phyloP scores from a whole-genome alignment of 1,284 basidiomycete species.

The Fomitopsis pinicola region DNA sequence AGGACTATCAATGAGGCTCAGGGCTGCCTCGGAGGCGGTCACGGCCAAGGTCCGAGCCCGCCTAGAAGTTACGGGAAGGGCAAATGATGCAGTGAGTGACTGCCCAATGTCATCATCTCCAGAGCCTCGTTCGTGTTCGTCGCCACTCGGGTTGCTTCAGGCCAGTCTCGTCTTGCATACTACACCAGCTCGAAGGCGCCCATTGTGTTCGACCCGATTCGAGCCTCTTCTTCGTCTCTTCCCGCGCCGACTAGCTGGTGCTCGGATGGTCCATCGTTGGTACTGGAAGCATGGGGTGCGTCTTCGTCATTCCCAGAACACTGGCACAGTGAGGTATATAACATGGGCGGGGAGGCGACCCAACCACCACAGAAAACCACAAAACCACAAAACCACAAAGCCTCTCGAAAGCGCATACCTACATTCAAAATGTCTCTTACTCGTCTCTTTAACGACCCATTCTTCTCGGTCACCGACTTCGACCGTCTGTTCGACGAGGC shows the following conservation, averaged over 20 bases:
- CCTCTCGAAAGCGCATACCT: neutral
- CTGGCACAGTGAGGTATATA: neutral
- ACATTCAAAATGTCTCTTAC: slow-evolving; percentile 2
- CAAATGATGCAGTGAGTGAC: neutral
- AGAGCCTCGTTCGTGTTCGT: neutral
- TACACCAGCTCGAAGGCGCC: neutral
- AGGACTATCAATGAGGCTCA: neutral
- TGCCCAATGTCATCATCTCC: neutral
- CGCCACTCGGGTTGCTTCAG: neutral
- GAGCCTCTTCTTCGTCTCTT: neutral
- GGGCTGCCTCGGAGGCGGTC: neutral
- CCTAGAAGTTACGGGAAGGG: neutral
- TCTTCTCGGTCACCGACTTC: slow-evolving; percentile 35
- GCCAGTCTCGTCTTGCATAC: neutral
- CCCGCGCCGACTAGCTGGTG: neutral
- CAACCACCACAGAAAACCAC: neutral
- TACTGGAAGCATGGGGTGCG: neutral
- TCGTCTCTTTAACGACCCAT: slow-evolving; percentile 28
- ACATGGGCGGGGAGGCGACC: neutral
- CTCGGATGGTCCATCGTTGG: neutral
- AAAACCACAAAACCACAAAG: neutral
- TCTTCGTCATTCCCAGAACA: neutral
- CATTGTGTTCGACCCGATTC: neutral
- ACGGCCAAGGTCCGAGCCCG: neutral
- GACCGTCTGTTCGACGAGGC: slow-evolving; percentile 39